These are phyloP conservation scores for Moricandia arvensis DNA, from an alignment of 345 rosid genomes.

Conservation along the genomic window DNA sequence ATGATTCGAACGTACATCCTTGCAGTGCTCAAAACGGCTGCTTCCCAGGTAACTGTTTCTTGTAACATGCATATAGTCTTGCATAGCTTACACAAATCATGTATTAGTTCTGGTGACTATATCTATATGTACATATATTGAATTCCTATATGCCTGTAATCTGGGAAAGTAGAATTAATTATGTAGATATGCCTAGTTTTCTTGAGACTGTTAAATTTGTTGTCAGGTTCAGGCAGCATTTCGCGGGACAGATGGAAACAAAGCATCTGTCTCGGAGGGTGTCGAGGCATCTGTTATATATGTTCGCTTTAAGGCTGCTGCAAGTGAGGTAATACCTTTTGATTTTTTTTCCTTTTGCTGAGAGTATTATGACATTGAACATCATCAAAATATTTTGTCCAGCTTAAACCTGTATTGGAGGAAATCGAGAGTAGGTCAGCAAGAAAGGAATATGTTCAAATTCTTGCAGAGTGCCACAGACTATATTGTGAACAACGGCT, in stretches of 20 bases:
- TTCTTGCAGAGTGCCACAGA: slow-evolving; percentile 91
- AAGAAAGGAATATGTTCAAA: slow-evolving; percentile 80
- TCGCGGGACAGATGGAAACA: slow-evolving; percentile 63
- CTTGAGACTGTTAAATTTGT: slow-evolving; percentile 21
- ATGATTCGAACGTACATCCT: slow-evolving; percentile 89
- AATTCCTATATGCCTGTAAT: neutral
- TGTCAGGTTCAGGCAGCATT: slow-evolving; percentile 83
- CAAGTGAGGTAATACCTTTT: slow-evolving; percentile 64
- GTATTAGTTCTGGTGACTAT: neutral
- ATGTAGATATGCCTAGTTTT: slow-evolving; percentile 12
- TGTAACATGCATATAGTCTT: slow-evolving; percentile 12
- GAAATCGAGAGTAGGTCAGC: slow-evolving; percentile 92
- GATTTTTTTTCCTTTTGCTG: slow-evolving; percentile 3
- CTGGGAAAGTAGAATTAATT: neutral
- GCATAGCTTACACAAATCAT: slow-evolving; percentile 9
- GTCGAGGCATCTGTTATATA: slow-evolving; percentile 93
- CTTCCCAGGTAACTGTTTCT: slow-evolving; percentile 61
- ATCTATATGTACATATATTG: slow-evolving; percentile 6
- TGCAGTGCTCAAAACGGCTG: slow-evolving; percentile 79
- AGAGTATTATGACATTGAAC: neutral
- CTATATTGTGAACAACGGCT: slow-evolving; percentile 93
- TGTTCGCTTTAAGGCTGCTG: slow-evolving; percentile 97
- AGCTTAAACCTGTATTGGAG: slow-evolving; percentile 89
- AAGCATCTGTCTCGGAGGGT: slow-evolving; percentile 80
- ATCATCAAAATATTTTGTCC: slow-evolving; percentile 27